Evolutionary conservation across 2,329 filamentous ascomycete genomes (phyloP), one percentile per base, ranked within the genome.

Genomic region (Phialophora chinensis): DNA sequence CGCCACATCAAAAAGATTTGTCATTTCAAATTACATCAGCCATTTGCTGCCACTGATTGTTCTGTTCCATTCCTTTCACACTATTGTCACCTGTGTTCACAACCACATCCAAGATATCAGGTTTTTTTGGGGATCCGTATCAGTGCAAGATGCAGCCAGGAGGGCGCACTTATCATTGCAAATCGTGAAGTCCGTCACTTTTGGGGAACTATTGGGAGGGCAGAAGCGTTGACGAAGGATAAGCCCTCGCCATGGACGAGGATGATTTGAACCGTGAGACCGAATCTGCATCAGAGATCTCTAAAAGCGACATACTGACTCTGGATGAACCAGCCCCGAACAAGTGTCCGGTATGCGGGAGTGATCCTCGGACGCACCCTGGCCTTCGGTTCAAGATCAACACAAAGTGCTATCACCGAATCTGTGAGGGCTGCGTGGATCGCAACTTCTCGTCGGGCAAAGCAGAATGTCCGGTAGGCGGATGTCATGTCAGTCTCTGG

Each of bases 321-420:
- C 29, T 23, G 20, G 23, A 27, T 12, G 23, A 10, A 52, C 23
- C 35, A 69, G 67, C 33, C 10, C 55, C 64, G 8, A 66, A 70
- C 59, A 70, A 70, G 76, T 99, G 95, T 81, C 95, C 94, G 65
- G 92, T 98, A 73, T 99, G 95, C 90, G 97, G 97, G 81, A 96
- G 93, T 66, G 92, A 91, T 67, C 91, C 93, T 71, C 98, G 98
- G 83, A 90, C 98, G 75, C 97, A 97, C 83, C 89, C 89, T 68
- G 90, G 93, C 81, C 93, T 99, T 87, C 87, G 90, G 71, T 98
- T 99, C 81, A 90, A 95, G 73, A 93, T 99, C 82, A 97, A 98
- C 78, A 92, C 94, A 8, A 93, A 96, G 84, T 99, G 95, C 86
- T 99, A 99, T 84, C 95, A 99, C 84, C 92, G 92, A 73, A 98